Percentiles rank a stretch among this genome's conserved stretches.
phyloP scores from a whole-genome alignment of 2,329 filamentous ascomycete genomes.

The Lachnellula subtilissima region DNA sequence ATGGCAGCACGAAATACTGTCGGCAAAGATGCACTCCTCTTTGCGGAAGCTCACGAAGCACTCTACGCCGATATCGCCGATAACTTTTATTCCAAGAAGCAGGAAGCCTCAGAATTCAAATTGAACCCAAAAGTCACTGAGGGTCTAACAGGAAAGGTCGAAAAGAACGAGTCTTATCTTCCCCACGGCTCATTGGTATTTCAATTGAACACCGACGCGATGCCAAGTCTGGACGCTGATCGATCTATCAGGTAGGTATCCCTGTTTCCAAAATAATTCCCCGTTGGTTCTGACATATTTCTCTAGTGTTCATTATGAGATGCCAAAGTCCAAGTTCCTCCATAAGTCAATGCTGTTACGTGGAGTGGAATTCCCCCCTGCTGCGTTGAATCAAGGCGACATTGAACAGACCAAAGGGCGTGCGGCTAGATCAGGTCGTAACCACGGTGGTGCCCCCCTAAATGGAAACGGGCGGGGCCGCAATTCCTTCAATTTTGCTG shows the following conservation, averaged over 20 bases:
- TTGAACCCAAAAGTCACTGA: slow-evolving; percentile 72
- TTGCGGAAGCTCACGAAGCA: slow-evolving; percentile 73
- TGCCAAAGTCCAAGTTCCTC: slow-evolving; percentile 64
- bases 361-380: slow-evolving; percentile 68
- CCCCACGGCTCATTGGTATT: slow-evolving; percentile 79
- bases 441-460: slow-evolving; percentile 64
- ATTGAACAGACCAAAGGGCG: slow-evolving; percentile 67
- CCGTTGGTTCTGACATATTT: slow-evolving; percentile 21
- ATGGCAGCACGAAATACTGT: slow-evolving; percentile 74
- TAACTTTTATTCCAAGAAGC: slow-evolving; percentile 90
- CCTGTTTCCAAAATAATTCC: not conserved
- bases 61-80: slow-evolving; percentile 80
- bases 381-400: slow-evolving; percentile 70
- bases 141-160: slow-evolving; percentile 73
- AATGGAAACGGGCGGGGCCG: slow-evolving; percentile 42
- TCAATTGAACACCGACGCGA: slow-evolving; percentile 64
- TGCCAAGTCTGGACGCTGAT: slow-evolving; percentile 79
- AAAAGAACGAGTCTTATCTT: slow-evolving; percentile 78
- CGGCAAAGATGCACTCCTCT: slow-evolving; percentile 75
- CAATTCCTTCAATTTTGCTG: slow-evolving; percentile 50
- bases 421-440: slow-evolving; percentile 60
- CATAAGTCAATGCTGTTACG: slow-evolving; percentile 95
- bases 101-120: slow-evolving; percentile 60
- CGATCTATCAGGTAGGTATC: slow-evolving; percentile 71
- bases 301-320: slow-evolving; percentile 74